Conservation (phyloP, 805 yeast species). For the Hanseniaspora pseudoguilliermondii region DNA sequence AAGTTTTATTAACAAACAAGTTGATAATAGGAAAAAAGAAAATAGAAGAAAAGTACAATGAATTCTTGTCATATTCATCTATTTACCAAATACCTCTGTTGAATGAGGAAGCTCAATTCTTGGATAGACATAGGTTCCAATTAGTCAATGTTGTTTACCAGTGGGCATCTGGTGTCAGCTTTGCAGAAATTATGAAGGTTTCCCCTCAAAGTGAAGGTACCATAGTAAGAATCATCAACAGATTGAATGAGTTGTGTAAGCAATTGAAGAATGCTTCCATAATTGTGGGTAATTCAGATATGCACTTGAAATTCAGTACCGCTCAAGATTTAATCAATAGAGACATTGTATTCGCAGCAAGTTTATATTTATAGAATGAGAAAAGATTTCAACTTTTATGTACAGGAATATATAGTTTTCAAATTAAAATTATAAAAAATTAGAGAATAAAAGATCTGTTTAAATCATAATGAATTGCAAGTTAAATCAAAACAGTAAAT, state of each 20-base stretch:
- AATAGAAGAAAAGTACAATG: slow-evolving; percentile 58
- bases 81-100: slow-evolving; percentile 63
- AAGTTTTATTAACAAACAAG: slow-evolving; percentile 56
- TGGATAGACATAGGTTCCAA: slow-evolving; percentile 75
- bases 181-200: slow-evolving; percentile 78
- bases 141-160: slow-evolving; percentile 89
- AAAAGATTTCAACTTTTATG: no score
- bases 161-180: slow-evolving; percentile 93
- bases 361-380: slow-evolving; percentile 53
- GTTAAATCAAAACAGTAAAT: no score
- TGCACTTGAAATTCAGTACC: slow-evolving; percentile 76
- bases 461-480: no score
- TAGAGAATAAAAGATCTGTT: no score
- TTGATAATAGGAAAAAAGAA: slow-evolving; percentile 56
- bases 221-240: slow-evolving; percentile 86
- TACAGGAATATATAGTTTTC: no score
- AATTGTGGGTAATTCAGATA: slow-evolving; percentile 83
- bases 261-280: slow-evolving; percentile 89
- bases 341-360: slow-evolving; percentile 94
- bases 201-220: slow-evolving; percentile 92
- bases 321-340: slow-evolving; percentile 93
- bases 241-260: slow-evolving; percentile 88
- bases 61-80: slow-evolving; percentile 47
- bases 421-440: neutral
- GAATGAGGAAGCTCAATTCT: slow-evolving; percentile 71